Evolutionary conservation across 2,329 filamentous ascomycete species (phyloP).

Genomic region (Neonectria ditissima): DNA sequence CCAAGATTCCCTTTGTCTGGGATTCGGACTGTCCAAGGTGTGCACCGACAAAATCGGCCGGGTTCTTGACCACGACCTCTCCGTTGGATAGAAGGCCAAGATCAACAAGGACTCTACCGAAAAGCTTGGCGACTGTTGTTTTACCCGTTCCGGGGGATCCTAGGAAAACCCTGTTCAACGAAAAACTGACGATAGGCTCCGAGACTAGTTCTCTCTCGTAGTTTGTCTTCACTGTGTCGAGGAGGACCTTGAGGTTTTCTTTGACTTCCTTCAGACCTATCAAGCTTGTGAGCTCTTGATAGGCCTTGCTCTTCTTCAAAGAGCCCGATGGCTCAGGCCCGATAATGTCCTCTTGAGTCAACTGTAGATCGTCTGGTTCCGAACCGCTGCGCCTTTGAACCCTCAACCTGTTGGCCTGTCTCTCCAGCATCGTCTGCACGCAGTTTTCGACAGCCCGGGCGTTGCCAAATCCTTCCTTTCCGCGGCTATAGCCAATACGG

Average conservation of each 20-base stretch:
- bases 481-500: constrained; percentile 71
- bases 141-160: constrained; percentile 82
- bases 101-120: constrained; percentile 75
- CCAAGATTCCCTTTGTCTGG: constrained; percentile 78
- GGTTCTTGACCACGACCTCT: constrained; percentile 79
- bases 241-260: constrained; percentile 65
- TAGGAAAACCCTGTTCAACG: constrained; percentile 76
- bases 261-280: constrained; percentile 74
- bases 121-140: constrained; percentile 79
- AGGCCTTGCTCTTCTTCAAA: constrained; percentile 65
- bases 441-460: constrained; percentile 76
- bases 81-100: constrained; percentile 75
- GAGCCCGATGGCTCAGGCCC: constrained; percentile 72
- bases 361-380: constrained; percentile 66
- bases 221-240: constrained; percentile 73
- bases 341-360: constrained; percentile 77
- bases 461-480: constrained; percentile 77
- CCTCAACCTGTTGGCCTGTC: constrained; percentile 69
- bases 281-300: constrained; percentile 67
- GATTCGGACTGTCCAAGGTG: constrained; percentile 75
- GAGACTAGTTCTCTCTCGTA: constrained; percentile 75
- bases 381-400: constrained; percentile 56
- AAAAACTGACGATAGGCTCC: constrained; percentile 68
- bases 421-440: constrained; percentile 63
- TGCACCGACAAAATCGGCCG: constrained; percentile 77